Evolutionary conservation across 306 rosid species (phyloP).

Genomic region (Benincasa hispida): DNA sequence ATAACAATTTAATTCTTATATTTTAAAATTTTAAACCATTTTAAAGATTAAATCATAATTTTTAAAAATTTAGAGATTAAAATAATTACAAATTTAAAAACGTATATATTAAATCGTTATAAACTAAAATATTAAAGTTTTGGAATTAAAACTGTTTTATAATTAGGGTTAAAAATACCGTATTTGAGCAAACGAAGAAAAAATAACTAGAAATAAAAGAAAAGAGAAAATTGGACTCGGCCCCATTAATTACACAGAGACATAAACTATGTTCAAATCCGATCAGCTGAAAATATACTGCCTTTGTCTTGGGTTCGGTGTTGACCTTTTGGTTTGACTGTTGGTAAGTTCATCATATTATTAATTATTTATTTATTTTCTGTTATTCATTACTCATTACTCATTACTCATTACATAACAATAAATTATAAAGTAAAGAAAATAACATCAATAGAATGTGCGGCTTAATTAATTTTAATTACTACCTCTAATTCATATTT

Average conservation of each 20-base stretch:
- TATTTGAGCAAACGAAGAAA: not conserved
- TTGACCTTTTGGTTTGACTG: conserved; percentile 2
- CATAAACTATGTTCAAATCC: not conserved
- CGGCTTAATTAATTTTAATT: not conserved
- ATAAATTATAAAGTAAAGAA: too few species aligned
- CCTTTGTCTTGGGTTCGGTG: not conserved
- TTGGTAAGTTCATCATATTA: not conserved
- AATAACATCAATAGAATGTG: not conserved
- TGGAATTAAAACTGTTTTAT: too few species aligned
- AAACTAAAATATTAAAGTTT: too few species aligned
- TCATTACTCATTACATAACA: not conserved
- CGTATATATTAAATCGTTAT: too few species aligned
- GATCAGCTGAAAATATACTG: not conserved
- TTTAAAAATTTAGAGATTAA: too few species aligned
- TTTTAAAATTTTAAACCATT: too few species aligned
- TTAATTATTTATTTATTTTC: not conserved
- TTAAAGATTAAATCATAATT: too few species aligned
- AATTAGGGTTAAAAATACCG: too few species aligned
- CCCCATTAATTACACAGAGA: not conserved
- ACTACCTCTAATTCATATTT: not conserved
- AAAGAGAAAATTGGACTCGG: not conserved
- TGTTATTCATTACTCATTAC: not conserved
- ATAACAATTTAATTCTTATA: too few species aligned
- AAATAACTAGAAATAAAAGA: not conserved
- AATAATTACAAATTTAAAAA: too few species aligned